Evolutionary conservation across 352 stramenopile genomes (phyloP).

Genomic region (Phytophthora ohioensis): DNA sequence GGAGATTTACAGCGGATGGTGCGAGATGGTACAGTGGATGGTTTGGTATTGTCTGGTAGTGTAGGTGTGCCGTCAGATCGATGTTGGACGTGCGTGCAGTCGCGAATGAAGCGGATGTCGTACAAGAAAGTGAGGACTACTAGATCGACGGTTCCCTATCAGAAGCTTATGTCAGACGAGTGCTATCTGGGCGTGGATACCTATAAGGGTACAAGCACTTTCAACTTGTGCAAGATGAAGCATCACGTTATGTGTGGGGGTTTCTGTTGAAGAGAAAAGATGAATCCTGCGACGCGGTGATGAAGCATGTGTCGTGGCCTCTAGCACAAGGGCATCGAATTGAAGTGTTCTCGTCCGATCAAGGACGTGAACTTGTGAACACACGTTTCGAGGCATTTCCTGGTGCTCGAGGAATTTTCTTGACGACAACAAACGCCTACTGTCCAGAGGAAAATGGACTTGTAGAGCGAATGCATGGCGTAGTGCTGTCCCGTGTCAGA

Average conservation of each 20-base stretch:
- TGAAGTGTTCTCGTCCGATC: constrained; percentile 16
- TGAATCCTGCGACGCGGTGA: constrained; percentile 7
- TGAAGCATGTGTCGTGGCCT: constrained; percentile 12
- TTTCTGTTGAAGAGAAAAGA: constrained; percentile 20
- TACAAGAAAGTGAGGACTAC: constrained; percentile 12
- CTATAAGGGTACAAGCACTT: constrained; percentile 23
- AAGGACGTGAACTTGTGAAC: constrained; percentile 13
- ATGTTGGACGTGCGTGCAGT: not conserved
- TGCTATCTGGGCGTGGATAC: constrained; percentile 5
- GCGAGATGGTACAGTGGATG: not conserved
- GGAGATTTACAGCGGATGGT: constrained; percentile 18
- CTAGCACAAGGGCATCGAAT: constrained; percentile 11
- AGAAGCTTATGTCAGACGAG: constrained; percentile 28
- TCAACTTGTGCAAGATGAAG: constrained; percentile 16
- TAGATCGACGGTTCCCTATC: constrained; percentile 8
- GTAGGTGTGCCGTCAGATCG: not conserved
- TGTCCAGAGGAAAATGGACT: constrained; percentile 22
- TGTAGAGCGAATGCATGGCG: constrained; percentile 6
- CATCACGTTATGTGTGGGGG: constrained; percentile 12
- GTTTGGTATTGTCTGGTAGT: not conserved
- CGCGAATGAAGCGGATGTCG: constrained; percentile 15
- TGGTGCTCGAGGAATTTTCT: not conserved
- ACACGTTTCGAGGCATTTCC: not conserved
- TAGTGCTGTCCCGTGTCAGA: not conserved
- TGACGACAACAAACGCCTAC: constrained; percentile 10